phyloP scores from a whole-genome alignment of 495 filamentous ascomycete genomes.

The Hypoxylon fuscum region DNA sequence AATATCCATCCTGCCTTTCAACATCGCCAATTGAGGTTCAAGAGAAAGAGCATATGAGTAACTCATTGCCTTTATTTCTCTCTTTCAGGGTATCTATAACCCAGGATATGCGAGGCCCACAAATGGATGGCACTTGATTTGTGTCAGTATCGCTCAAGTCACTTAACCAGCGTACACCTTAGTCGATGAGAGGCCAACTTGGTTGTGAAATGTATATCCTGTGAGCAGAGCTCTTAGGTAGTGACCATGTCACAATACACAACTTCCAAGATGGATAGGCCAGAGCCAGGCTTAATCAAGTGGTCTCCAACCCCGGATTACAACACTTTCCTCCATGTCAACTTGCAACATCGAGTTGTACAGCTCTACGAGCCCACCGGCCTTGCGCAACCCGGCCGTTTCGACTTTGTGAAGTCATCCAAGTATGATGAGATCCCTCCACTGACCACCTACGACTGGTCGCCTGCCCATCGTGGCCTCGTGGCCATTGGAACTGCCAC shows the following conservation, averaged over 20 bases:
- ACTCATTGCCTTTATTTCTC: too few species aligned
- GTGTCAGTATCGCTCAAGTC: slow-evolving; percentile 5
- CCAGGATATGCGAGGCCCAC: slow-evolving; percentile 5
- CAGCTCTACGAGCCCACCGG: slow-evolving; percentile 78
- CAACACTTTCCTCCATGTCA: slow-evolving; percentile 81
- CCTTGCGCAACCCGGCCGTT: slow-evolving; percentile 59
- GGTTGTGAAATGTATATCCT: slow-evolving; percentile 1
- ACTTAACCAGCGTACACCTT: slow-evolving; percentile 10
- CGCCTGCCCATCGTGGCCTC: slow-evolving; percentile 70
- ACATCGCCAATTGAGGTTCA: too few species aligned
- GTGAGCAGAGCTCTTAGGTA: neutral
- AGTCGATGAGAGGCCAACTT: neutral
- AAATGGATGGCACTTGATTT: slow-evolving; percentile 18
- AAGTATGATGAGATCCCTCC: slow-evolving; percentile 83
- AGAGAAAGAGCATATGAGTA: too few species aligned
- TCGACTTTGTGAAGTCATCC: slow-evolving; percentile 73
- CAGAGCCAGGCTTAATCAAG: slow-evolving; percentile 69
- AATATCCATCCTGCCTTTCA: too few species aligned
- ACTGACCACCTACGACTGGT: slow-evolving; percentile 96
- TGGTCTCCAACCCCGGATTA: slow-evolving; percentile 84
- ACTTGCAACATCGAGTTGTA: slow-evolving; percentile 80
- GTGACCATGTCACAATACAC: slow-evolving; percentile 40
- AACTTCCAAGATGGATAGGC: slow-evolving; percentile 57
- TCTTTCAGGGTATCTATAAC: too few species aligned
- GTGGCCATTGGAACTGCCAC: slow-evolving; percentile 86